Evolutionary conservation across 2,329 filamentous ascomycete species (phyloP).

Genomic region (Apiospora phragmitis): DNA sequence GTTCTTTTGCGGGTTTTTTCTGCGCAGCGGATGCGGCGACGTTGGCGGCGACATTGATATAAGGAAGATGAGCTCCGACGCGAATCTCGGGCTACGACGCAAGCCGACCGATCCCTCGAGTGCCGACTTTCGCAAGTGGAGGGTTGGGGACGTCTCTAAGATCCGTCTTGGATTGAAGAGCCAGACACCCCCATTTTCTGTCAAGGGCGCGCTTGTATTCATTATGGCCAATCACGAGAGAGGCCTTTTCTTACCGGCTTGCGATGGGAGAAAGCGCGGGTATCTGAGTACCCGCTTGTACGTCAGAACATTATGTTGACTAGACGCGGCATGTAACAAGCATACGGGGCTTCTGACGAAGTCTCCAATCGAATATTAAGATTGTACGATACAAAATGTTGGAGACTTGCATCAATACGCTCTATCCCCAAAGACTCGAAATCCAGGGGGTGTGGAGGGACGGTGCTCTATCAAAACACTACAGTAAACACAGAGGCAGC

Average conservation of each 20-base stretch:
- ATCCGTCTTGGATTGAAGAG: neutral
- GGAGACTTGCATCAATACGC: too few relatives aligned
- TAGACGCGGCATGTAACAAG: neutral
- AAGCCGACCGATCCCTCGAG: neutral
- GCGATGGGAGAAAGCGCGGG: neutral
- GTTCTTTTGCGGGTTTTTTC: constrained; percentile 6
- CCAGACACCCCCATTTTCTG: neutral
- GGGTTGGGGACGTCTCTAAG: neutral
- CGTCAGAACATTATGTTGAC: neutral
- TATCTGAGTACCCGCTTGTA: neutral
- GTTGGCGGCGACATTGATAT: neutral
- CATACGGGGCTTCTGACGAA: neutral
- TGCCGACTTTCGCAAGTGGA: neutral
- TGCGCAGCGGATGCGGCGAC: neutral
- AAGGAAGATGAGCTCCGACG: neutral
- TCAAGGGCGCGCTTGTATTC: neutral
- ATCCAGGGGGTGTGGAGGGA: neutral
- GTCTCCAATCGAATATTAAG: neutral
- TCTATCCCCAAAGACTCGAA: too few relatives aligned
- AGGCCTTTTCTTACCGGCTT: neutral
- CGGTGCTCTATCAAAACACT: neutral
- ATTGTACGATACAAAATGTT: neutral
- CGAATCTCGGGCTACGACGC: neutral
- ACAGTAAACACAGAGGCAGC: neutral
- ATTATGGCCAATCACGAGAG: neutral